These are phyloP conservation scores for Samsoniella hepiali DNA, from an alignment of 2,329 filamentous ascomycete genomes.

Conservation along the genomic window DNA sequence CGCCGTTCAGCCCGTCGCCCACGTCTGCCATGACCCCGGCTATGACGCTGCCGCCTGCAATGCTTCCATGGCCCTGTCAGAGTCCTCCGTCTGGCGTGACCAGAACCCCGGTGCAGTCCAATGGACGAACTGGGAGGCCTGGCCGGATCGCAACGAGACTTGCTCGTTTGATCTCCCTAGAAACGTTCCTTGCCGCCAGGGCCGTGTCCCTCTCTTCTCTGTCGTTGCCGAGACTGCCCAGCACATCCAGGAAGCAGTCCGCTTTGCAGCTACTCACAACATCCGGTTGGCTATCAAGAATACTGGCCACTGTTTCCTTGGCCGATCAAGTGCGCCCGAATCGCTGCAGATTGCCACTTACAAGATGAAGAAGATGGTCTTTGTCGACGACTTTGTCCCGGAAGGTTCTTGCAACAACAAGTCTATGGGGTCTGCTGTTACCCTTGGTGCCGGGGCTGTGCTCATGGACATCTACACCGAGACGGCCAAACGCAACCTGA, in stretches of 20 bases:
- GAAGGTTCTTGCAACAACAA: slow-evolving; percentile 5
- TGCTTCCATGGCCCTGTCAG: slow-evolving; percentile 29
- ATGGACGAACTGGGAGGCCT: slow-evolving; percentile 38
- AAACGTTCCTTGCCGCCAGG: slow-evolving; percentile 30
- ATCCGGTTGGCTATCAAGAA: slow-evolving; percentile 35
- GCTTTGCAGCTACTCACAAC: slow-evolving; percentile 33
- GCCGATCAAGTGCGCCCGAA: slow-evolving; percentile 31
- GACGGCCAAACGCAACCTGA: slow-evolving; percentile 23
- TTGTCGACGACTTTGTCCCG: slow-evolving; percentile 27
- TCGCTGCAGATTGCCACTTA: slow-evolving; percentile 36
- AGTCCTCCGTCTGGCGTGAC: slow-evolving; percentile 34
- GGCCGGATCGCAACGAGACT: slow-evolving; percentile 33
- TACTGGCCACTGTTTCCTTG: slow-evolving; percentile 35
- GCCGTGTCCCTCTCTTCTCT: slow-evolving; percentile 36
- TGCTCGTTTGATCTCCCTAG: slow-evolving; percentile 33
- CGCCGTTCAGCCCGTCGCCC: slow-evolving; percentile 47
- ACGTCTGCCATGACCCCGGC: slow-evolving; percentile 45
- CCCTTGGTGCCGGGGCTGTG: slow-evolving; percentile 29
- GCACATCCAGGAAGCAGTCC: slow-evolving; percentile 37
- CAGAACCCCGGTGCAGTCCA: slow-evolving; percentile 34
- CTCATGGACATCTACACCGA: slow-evolving; percentile 27
- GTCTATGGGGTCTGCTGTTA: slow-evolving; percentile 26
- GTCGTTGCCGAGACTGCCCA: slow-evolving; percentile 30
- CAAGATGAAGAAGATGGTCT: slow-evolving; percentile 29
- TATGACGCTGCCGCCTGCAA: slow-evolving; percentile 43